A percentile compares a stretch with the other conserved stretches of the same genome.
Evolutionary conservation across 2,329 filamentous ascomycete genomes (phyloP).

Genomic region (Alternaria alternata): DNA sequence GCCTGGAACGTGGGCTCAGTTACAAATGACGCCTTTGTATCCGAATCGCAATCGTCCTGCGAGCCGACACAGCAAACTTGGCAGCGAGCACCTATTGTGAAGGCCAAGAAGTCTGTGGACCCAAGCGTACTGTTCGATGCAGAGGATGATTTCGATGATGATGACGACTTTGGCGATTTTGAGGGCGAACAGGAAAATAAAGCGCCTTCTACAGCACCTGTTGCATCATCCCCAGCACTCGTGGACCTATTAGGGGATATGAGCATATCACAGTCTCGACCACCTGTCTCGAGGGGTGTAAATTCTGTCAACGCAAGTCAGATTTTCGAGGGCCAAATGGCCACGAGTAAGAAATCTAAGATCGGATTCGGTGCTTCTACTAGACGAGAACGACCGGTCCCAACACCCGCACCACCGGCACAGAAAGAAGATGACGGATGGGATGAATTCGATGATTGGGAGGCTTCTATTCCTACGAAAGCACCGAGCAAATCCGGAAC

Average conservation of each 20-base stretch:
- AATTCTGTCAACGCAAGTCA: background rate
- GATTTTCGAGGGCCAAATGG: background rate
- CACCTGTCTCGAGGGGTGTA: constrained; percentile 7
- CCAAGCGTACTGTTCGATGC: constrained; percentile 53
- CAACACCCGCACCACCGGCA: constrained; percentile 8
- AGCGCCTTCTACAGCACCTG: constrained; percentile 5
- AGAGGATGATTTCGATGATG: constrained; percentile 44
- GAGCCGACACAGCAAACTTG: constrained; percentile 27
- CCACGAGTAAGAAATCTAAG: constrained; percentile 18
- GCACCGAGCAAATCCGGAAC: constrained; percentile 9
- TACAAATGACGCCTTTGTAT: constrained; percentile 24
- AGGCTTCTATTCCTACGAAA: constrained; percentile 41
- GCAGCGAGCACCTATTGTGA: constrained; percentile 39
- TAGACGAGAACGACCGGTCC: constrained; percentile 12
- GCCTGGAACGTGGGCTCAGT: constrained; percentile 12
- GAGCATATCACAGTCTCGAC: constrained; percentile 30
- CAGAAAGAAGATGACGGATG: constrained; percentile 49
- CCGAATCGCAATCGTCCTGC: constrained; percentile 4
- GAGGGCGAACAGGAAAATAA: constrained; percentile 31
- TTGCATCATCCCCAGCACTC: constrained; percentile 24
- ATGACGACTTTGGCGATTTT: constrained; percentile 52
- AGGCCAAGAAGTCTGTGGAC: constrained; percentile 45
- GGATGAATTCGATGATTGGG: constrained; percentile 58
- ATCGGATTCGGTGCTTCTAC: constrained; percentile 26
- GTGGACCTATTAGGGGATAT: constrained; percentile 41